Percentiles rank a stretch among this genome's conserved stretches.
These are phyloP conservation scores for Phycomyces blakesleeanus DNA, from an alignment of 192 early-diverging fungal species.

Conservation along the genomic window DNA sequence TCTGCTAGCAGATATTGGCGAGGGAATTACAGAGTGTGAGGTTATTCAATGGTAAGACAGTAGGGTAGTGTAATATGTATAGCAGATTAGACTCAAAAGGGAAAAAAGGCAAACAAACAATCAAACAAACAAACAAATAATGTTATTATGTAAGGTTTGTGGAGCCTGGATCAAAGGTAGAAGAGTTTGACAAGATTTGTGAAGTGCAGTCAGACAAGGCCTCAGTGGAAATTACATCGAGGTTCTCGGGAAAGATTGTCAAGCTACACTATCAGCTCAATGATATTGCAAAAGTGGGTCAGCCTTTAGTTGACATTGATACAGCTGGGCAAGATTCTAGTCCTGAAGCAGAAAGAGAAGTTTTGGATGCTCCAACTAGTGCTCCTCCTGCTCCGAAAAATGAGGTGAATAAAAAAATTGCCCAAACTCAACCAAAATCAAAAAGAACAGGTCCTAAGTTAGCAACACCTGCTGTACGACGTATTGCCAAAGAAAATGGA, in stretches of 20 bases:
- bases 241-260: constrained; percentile 81
- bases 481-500: constrained; percentile 75
- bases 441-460: constrained; percentile 32
- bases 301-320: constrained; percentile 58
- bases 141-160: constrained; percentile 66
- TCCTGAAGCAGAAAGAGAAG: not conserved
- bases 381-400: not conserved
- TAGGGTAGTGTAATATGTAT: no score
- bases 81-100: no score
- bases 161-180: constrained; percentile 82
- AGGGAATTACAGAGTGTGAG: constrained; percentile 97
- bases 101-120: no score
- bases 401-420: not conserved
- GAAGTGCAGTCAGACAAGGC: constrained; percentile 99
- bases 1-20: constrained; percentile 93
- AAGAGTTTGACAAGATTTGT: constrained; percentile 92
- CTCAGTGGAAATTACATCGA: constrained; percentile 96
- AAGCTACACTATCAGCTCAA: constrained; percentile 80
- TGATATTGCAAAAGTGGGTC: constrained; percentile 90
- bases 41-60: constrained; percentile 86
- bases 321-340: constrained; percentile 22
- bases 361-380: not conserved
- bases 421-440: not conserved
- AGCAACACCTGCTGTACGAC: constrained; percentile 87
- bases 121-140: not conserved